These are phyloP conservation scores for Acer yangbiense DNA, from an alignment of 345 rosid genomes.

Conservation along the genomic window DNA sequence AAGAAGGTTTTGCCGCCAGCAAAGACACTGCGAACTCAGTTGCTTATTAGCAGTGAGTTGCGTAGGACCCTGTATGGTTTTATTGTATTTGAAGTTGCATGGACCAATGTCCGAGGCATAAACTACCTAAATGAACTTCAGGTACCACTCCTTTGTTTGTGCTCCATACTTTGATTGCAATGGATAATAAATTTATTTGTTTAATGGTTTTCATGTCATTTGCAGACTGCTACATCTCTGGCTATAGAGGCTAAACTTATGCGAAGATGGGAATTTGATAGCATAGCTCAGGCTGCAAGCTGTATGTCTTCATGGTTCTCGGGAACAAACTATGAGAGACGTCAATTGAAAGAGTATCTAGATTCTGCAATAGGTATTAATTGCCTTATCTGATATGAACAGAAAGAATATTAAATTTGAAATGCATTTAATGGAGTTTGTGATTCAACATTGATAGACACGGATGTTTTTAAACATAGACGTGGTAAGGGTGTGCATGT, in stretches of 20 bases:
- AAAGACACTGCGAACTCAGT: slow-evolving; percentile 62
- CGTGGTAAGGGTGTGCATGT: not conserved
- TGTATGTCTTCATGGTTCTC: slow-evolving; percentile 81
- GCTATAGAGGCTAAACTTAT: slow-evolving; percentile 88
- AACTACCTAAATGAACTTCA: slow-evolving; percentile 92
- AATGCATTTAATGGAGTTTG: not conserved
- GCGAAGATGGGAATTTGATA: slow-evolving; percentile 98
- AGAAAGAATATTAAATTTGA: not conserved
- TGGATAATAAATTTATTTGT: slow-evolving; percentile 14
- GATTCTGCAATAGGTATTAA: slow-evolving; percentile 55
- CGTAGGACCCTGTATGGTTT: slow-evolving; percentile 83
- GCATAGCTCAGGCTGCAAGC: slow-evolving; percentile 72
- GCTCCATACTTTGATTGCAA: slow-evolving; percentile 4
- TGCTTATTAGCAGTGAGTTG: slow-evolving; percentile 64
- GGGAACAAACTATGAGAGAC: slow-evolving; percentile 58
- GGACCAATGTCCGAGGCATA: slow-evolving; percentile 84
- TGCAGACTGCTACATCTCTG: slow-evolving; percentile 92
- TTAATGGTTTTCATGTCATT: slow-evolving; percentile 29
- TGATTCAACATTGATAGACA: not conserved
- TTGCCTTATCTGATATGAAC: slow-evolving; percentile 4
- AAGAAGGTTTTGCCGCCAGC: slow-evolving; percentile 64
- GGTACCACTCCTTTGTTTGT: slow-evolving; percentile 48
- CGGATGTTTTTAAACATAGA: not conserved
- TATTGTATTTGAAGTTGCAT: slow-evolving; percentile 86
- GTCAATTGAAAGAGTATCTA: slow-evolving; percentile 56